phyloP scores from a whole-genome alignment of 2,329 filamentous ascomycete species.

The Mollisia scopiformis region DNA sequence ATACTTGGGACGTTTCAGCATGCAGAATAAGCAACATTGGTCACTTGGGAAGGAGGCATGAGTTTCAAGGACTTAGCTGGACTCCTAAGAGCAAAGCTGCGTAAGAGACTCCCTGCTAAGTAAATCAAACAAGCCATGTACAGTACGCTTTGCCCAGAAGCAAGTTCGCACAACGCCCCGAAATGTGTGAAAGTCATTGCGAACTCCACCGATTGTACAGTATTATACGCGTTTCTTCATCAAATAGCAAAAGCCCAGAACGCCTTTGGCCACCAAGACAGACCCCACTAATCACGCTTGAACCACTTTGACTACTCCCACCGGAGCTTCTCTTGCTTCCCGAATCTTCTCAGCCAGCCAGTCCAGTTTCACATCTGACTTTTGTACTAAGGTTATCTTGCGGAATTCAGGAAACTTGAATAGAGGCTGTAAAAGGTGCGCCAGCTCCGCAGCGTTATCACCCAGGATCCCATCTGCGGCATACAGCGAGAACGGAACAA shows the following conservation, averaged over 20 bases:
- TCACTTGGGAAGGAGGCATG: too few species aligned
- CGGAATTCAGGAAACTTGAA: background rate
- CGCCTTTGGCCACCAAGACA: background rate
- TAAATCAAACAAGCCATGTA: too few species aligned
- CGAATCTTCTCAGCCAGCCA: background rate
- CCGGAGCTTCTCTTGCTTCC: background rate
- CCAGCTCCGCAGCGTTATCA: background rate
- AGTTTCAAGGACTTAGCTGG: too few species aligned
- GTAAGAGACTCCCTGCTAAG: too few species aligned
- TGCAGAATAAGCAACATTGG: too few species aligned
- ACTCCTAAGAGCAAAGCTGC: too few species aligned
- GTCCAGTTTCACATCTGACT: background rate
- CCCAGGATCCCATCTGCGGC: background rate
- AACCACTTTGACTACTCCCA: background rate
- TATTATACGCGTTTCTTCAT: too few species aligned
- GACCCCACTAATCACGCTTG: background rate
- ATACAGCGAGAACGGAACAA: background rate
- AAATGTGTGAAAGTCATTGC: too few species aligned
- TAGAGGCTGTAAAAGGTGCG: background rate
- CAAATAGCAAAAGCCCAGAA: background rate
- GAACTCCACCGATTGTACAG: too few species aligned
- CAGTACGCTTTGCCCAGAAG: too few species aligned
- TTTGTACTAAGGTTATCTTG: background rate
- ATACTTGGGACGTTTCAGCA: too few species aligned
- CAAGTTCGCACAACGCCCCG: too few species aligned